Base-by-base conservation (phyloP, 208 protist genomes). In the Giardia muris region DNA sequence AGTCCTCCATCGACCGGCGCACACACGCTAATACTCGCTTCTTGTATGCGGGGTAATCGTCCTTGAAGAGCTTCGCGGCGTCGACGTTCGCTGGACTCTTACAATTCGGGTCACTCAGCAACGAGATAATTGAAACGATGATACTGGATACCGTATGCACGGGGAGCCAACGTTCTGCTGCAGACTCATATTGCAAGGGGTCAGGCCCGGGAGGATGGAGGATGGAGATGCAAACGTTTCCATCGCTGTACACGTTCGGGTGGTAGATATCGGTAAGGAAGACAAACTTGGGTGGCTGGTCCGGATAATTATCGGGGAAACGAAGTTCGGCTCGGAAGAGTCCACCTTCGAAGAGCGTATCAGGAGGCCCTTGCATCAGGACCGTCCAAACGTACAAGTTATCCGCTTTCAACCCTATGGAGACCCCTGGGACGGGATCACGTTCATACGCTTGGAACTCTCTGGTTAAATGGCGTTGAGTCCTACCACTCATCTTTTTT, bases 41-140 rank as follows among this genome's bases (percentile, higher is more conserved):
- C 48, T 90, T 90, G 45, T 90, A 90, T 47, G 42, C 45, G 10
- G 45, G 42, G 10, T 2, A 90, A 47, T 90, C 43, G 30, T 90
- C 44, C n/a, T 30, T 90, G n/a, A 48, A 90, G 4, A 90, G n/a
- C 45, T 90, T 90, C n/a, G 90, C 90, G 0, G 93, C 93, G 57
- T 94, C 93, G 46, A 94, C 92, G 88, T 94, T 94, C 0, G 93
- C 93, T 2, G 93, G 93, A 0, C 92, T 93, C 46, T 94, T 92
- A 42, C 43, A 46, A 67, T 94, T 94, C 2, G 93, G 93, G 19
- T 48, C 46, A 0, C 57, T 46, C 2, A 94, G 92, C 86, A 94
- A 87, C 3, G 87, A 87, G 0, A 94, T 46, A n/a, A 94, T 87
- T 10, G 67, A 92, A n/a, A 94, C 2, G 43, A 94, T 47, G 1